Percentiles rank a stretch among this genome's conserved stretches.
Conservation (phyloP, 305 asterid species). For the Ajuga reptans region DNA sequence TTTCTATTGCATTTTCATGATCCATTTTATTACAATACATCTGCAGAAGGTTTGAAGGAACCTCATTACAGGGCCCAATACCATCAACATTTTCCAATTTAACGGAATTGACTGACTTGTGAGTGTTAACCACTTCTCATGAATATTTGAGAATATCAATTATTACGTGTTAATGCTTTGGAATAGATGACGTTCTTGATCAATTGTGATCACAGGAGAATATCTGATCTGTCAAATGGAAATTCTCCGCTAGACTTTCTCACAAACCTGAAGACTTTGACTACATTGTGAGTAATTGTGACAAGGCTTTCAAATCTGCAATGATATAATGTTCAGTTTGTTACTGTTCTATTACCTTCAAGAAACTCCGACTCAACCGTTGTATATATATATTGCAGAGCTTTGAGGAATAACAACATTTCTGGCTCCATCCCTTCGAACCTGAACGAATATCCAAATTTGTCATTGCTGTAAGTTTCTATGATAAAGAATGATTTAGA, state of each 20-base stretch:
- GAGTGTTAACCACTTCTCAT: slow-evolving; percentile 19
- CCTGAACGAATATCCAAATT: slow-evolving; percentile 29
- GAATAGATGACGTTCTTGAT: neutral
- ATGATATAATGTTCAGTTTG: neutral
- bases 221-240: slow-evolving; percentile 53
- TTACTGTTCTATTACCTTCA: neutral
- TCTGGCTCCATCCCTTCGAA: slow-evolving; percentile 50
- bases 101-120: slow-evolving; percentile 45
- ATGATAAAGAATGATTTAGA: neutral
- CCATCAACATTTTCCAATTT: slow-evolving; percentile 52
- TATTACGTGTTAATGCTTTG: neutral
- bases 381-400: slow-evolving; percentile 24
- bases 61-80: slow-evolving; percentile 56
- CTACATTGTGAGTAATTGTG: slow-evolving; percentile 42
- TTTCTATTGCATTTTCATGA: neutral
- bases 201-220: slow-evolving; percentile 40
- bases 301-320: neutral
- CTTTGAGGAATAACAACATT: slow-evolving; percentile 48
- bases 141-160: neutral
- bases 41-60: slow-evolving; percentile 61
- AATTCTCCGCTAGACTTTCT: slow-evolving; percentile 48
- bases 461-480: slow-evolving; percentile 48
- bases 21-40: neutral
- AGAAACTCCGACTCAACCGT: neutral
- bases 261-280: slow-evolving; percentile 35